Conservation (phyloP, 2,329 filamentous ascomycete genomes). For the Fusarium pseudocircinatum region DNA sequence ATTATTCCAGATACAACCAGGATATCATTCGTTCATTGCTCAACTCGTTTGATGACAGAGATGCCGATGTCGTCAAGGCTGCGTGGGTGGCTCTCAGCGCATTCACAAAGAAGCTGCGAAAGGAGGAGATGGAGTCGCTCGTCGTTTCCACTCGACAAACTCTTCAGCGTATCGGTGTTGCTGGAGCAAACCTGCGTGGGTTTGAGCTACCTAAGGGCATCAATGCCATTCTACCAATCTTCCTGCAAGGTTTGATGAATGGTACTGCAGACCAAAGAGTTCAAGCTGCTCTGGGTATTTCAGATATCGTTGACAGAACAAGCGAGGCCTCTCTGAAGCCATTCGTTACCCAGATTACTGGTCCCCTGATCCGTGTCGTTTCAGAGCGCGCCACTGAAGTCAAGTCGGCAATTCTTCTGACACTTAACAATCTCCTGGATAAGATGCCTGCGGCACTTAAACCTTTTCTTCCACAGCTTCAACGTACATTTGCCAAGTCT, state of each 20-base stretch:
- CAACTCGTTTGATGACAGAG: slow-evolving; percentile 90
- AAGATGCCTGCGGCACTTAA: slow-evolving; percentile 97
- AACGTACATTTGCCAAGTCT: slow-evolving; percentile 96
- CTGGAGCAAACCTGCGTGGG: slow-evolving; percentile 84
- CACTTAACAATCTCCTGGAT: slow-evolving; percentile 92
- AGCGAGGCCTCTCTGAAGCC: slow-evolving; percentile 88
- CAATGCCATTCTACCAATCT: slow-evolving; percentile 94
- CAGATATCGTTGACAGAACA: slow-evolving; percentile 93
- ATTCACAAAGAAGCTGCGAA: slow-evolving; percentile 88
- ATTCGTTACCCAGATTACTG: slow-evolving; percentile 97
- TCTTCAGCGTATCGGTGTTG: slow-evolving; percentile 86
- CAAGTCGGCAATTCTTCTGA: slow-evolving; percentile 92
- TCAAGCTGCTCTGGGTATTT: slow-evolving; percentile 90
- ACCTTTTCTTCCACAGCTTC: slow-evolving; percentile 95
- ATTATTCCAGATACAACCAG: slow-evolving; percentile 96
- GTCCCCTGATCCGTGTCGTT: slow-evolving; percentile 95
- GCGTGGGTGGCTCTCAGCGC: slow-evolving; percentile 88
- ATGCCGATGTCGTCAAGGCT: slow-evolving; percentile 84
- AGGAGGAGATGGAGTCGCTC: slow-evolving; percentile 97
- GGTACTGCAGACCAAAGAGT: slow-evolving; percentile 92
- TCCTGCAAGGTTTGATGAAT: slow-evolving; percentile 97
- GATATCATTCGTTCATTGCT: slow-evolving; percentile 92
- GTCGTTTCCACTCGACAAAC: slow-evolving; percentile 87
- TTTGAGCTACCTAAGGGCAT: slow-evolving; percentile 97
- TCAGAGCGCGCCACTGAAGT: slow-evolving; percentile 96